These are phyloP conservation scores for Colletotrichum tofieldiae DNA, from an alignment of 2,329 filamentous ascomycete genomes.

Conservation along the genomic window DNA sequence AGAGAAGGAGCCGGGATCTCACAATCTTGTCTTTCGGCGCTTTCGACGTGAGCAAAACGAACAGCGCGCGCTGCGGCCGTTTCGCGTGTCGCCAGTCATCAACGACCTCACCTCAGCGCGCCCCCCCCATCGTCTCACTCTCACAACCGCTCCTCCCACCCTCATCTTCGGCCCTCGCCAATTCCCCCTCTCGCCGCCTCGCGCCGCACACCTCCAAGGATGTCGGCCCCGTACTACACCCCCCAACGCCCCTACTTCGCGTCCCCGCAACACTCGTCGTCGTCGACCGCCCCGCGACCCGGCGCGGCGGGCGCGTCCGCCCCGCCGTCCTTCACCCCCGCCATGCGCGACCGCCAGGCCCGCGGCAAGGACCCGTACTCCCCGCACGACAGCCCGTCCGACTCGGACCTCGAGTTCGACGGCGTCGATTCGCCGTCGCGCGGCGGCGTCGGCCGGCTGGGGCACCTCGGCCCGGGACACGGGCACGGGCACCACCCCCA, in stretches of 20 bases:
- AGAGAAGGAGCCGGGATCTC: not conserved
- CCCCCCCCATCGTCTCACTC: not conserved
- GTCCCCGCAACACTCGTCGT: constrained; percentile 26
- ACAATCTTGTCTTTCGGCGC: not conserved
- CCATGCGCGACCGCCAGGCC: constrained; percentile 72
- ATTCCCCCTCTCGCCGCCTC: not conserved
- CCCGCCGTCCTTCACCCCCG: constrained; percentile 57
- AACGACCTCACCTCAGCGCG: not conserved
- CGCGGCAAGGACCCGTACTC: constrained; percentile 71
- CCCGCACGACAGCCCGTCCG: constrained; percentile 51
- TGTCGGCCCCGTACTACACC: constrained; percentile 36
- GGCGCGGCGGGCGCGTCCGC: constrained; percentile 42
- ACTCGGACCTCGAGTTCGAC: constrained; percentile 48
- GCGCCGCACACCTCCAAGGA: not conserved
- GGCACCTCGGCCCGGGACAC: constrained; percentile 15
- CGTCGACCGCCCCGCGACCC: constrained; percentile 23
- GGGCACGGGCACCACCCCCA: not conserved
- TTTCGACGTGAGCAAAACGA: not conserved
- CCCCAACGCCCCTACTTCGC: constrained; percentile 36
- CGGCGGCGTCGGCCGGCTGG: constrained; percentile 21
- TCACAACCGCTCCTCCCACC: not conserved
- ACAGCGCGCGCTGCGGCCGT: not conserved
- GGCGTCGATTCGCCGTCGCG: constrained; percentile 31
- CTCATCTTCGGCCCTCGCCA: not conserved
- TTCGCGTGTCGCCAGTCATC: not conserved